Evolutionary conservation across 1,284 basidiomycete genomes (phyloP).

Genomic region (Apiotrichum mycotoxinovorans): DNA sequence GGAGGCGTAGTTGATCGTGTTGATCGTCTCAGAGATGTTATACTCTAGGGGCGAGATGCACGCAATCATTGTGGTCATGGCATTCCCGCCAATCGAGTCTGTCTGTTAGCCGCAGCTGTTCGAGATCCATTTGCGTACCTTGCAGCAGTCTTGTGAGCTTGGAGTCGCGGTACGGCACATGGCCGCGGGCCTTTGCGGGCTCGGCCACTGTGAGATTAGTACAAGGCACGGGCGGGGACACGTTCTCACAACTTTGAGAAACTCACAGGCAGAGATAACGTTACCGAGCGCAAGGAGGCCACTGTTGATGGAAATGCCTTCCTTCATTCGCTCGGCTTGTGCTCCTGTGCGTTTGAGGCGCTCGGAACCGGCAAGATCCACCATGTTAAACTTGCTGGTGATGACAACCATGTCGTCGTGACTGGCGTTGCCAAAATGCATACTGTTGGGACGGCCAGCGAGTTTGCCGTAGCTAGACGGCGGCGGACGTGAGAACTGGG

Average conservation of each 20-base stretch:
- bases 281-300: conserved; percentile 95
- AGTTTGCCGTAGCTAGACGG: conserved; percentile 21
- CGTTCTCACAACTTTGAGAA: background rate
- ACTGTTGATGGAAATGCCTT: conserved; percentile 96
- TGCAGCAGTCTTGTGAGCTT: conserved; percentile 90
- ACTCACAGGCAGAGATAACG: conserved; percentile 76
- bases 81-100: conserved; percentile 96
- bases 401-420: conserved; percentile 76
- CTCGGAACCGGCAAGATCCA: conserved; percentile 95
- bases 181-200: conserved; percentile 61
- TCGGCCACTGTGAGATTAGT: conserved; percentile 67
- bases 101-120: background rate
- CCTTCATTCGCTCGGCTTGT: conserved; percentile 90
- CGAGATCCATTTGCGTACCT: conserved; percentile 31
- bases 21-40: conserved; percentile 91
- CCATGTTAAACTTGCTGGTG: conserved; percentile 96
- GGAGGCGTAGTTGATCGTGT: conserved; percentile 97
- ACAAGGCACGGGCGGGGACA: background rate
- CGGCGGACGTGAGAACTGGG: conserved; percentile 15
- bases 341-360: conserved; percentile 90
- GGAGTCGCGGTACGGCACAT: conserved; percentile 95
- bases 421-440: conserved; percentile 54
- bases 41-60: conserved; percentile 90
- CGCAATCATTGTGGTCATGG: conserved; percentile 97
- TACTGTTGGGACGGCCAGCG: conserved; percentile 64